These are phyloP conservation scores for Sungouiella thailandica DNA, from an alignment of 805 yeast genomes.

Conservation along the genomic window DNA sequence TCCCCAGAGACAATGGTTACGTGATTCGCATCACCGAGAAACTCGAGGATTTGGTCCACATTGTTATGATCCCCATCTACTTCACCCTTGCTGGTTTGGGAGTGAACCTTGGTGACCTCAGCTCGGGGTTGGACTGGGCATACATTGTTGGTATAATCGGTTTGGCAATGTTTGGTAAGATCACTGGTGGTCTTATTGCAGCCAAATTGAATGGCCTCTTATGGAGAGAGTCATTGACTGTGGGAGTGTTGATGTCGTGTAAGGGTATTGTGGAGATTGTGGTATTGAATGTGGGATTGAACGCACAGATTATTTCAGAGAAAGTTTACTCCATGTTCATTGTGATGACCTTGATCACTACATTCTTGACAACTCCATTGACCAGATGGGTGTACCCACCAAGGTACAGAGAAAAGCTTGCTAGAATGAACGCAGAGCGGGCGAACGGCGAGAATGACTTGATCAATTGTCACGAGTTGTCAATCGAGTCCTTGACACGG, in stretches of 20 bases:
- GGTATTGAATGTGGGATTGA: conserved; percentile 68
- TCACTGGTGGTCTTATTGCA: conserved; percentile 61
- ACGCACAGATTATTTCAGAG: conserved; percentile 60
- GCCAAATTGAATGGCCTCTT: conserved; percentile 57
- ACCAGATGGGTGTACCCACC: conserved; percentile 60
- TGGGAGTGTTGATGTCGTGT: conserved; percentile 81
- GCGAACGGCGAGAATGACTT: conserved; percentile 2
- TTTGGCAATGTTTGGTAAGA: conserved; percentile 65
- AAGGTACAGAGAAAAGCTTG: conserved; percentile 49
- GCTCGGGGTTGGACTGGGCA: conserved; percentile 72
- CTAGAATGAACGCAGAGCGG: conserved; percentile 20
- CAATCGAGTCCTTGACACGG: conserved; percentile 15
- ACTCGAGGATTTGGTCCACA: conserved; percentile 72
- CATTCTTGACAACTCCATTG: conserved; percentile 77
- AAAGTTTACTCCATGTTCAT: conserved; percentile 76
- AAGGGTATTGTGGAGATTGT: conserved; percentile 86
- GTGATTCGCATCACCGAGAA: conserved; percentile 66
- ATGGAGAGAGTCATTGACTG: conserved; percentile 72
- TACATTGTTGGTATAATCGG: conserved; percentile 62
- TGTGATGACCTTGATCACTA: conserved; percentile 74
- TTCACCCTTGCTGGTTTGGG: conserved; percentile 77
- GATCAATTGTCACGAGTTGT: conserved; percentile 6
- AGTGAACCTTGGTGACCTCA: conserved; percentile 59
- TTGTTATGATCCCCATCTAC: conserved; percentile 69
- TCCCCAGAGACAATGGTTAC: conserved; percentile 73